Evolutionary conservation across 139 green algal genomes (phyloP).

Genomic region (Dunaliella primolecta): DNA sequence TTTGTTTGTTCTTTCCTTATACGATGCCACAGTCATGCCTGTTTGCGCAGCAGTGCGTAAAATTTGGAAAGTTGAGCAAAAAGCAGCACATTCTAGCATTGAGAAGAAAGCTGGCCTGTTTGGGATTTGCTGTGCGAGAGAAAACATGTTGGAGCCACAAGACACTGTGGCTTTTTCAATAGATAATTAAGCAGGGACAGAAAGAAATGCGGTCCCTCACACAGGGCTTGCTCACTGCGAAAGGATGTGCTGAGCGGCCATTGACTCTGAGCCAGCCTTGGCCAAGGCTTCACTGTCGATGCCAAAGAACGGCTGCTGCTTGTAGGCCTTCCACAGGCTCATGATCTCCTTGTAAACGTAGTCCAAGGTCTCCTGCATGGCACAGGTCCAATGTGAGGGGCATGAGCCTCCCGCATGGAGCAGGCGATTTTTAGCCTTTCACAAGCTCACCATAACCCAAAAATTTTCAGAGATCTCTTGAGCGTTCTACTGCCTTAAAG

Average conservation of each 20-base stretch:
- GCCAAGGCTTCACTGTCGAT: constrained; percentile 44
- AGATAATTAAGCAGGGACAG: too few species aligned
- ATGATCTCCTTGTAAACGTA: constrained; percentile 69
- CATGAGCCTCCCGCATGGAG: too few species aligned
- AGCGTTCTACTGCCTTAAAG: background rate
- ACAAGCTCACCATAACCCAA: background rate
- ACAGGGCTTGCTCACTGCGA: background rate
- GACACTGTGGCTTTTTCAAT: background rate
- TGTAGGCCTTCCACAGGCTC: constrained; percentile 50
- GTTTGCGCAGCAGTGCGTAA: background rate
- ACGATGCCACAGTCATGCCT: too few species aligned
- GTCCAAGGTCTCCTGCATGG: constrained; percentile 53
- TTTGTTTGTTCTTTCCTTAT: too few species aligned
- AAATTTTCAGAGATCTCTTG: background rate
- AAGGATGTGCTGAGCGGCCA: background rate
- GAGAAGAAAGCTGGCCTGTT: too few species aligned
- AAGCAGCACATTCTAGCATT: background rate
- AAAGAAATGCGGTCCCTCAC: too few species aligned
- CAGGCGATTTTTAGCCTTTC: too few species aligned
- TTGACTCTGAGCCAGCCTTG: background rate
- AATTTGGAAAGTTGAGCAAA: background rate
- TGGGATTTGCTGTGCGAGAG: background rate
- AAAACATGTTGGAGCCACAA: background rate
- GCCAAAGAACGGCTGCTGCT: constrained; percentile 52
- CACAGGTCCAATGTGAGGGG: too few species aligned